Base-by-base conservation (phyloP, 176 grass and related monocot species). In the Melocanna baccifera region DNA sequence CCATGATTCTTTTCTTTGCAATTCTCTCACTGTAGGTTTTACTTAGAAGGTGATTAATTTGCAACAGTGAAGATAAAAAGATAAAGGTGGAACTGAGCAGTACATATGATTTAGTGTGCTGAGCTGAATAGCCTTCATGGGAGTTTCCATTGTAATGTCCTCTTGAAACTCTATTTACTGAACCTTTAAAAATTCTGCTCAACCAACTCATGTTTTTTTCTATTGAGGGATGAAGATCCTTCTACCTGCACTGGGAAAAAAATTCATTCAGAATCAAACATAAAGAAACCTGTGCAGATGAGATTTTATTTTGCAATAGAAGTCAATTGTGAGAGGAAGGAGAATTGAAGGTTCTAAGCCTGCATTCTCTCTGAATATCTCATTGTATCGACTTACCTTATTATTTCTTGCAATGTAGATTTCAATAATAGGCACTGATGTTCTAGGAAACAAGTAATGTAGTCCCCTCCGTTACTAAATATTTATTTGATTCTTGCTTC, bases 161-260 rank as follows among this genome's bases (percentile, higher is more conserved):
- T 80, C 79, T 88, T 83, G 91, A 92, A 79, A 98, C 85, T 89
- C 79, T 78, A 88, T 86, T 85, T 66, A 71, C 92, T 30, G 91
- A 86, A 84, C 80, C 84, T 93, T 93, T 93, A 69, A 98, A 84
- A 78, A 90, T 80, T 77, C 91, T 93, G 52, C 86, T 94, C 69
- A 97, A 66, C 95, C 85, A 93, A 79, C 92, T 79, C 95, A 97
- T 94, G 14, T 66, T 61, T 76, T 81, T 39, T 50, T 14, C 37
- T 56, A 55, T 29, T 41, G 73, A 76, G 57, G 57, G 71, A 39
- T 76, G 51, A 76, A 65, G 37, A 86, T 15, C 78, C 78, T 82
- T 82, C 36, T 83, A 55, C 79, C 88, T 90, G 73, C 47, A 73
- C 14, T 23, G 14, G 34, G 77, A 58, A 83, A 77, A 1, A 67